A percentile compares a stretch with the other conserved stretches of the same genome.
phyloP scores from a whole-genome alignment of 768 basidiomycete species.

The Termitomyces heimii region DNA sequence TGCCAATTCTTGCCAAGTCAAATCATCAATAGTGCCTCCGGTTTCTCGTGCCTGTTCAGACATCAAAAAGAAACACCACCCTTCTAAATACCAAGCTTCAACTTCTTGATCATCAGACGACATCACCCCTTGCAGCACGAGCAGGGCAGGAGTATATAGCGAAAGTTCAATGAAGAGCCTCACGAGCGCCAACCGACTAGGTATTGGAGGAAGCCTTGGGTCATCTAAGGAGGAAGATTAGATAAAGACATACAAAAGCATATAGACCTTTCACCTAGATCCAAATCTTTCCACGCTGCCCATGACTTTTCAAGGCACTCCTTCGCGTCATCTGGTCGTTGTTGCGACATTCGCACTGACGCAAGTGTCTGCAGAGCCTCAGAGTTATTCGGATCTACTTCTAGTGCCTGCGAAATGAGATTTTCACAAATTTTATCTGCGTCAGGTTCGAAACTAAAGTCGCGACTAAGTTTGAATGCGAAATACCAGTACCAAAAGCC shows the following conservation, averaged over 20 bases:
- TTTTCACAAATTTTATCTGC: conserved; percentile 81
- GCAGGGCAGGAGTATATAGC: conserved; percentile 64
- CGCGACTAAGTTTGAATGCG: background rate
- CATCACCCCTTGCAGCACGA: conserved; percentile 75
- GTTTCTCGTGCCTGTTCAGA: conserved; percentile 63
- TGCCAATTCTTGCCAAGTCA: conserved; percentile 74
- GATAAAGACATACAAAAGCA: background rate
- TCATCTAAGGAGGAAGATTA: conserved; percentile 41
- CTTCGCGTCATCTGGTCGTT: conserved; percentile 77
- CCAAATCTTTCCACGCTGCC: conserved; percentile 64
- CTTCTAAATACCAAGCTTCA: conserved; percentile 92
- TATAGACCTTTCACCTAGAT: conserved; percentile 28
- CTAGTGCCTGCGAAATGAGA: conserved; percentile 65
- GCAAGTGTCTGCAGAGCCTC: conserved; percentile 80
- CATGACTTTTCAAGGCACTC: conserved; percentile 62
- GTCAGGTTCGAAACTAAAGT: conserved; percentile 65
- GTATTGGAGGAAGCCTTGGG: conserved; percentile 62
- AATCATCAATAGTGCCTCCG: conserved; percentile 40
- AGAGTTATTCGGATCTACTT: conserved; percentile 66
- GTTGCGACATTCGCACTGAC: conserved; percentile 85
- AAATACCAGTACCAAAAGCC: background rate
- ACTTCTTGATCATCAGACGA: conserved; percentile 80
- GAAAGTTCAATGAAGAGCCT: conserved; percentile 77
- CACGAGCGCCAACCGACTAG: conserved; percentile 66
- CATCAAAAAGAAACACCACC: conserved; percentile 89